Conservation (phyloP, 192 early-diverging fungal genomes). For the Coemansia sp. region DNA sequence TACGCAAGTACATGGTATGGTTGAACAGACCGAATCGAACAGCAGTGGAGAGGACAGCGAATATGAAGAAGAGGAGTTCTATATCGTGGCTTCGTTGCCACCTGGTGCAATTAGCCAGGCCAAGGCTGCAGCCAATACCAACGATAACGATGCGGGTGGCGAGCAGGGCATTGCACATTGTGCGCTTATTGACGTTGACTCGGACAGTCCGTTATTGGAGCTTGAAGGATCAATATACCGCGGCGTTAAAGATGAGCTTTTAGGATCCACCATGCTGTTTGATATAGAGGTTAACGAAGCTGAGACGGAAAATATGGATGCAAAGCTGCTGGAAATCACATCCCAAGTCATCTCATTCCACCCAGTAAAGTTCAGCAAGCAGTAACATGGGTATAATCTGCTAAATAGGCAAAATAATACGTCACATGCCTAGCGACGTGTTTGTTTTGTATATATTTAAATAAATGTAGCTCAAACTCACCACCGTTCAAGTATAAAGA, state of each 20-base stretch:
- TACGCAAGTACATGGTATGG: neutral
- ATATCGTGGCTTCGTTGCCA: constrained; percentile 35
- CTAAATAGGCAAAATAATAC: neutral
- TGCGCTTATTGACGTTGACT: constrained; percentile 39
- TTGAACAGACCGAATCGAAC: neutral
- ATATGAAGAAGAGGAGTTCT: constrained; percentile 35
- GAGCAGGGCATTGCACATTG: constrained; percentile 13
- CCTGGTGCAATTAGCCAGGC: constrained; percentile 7
- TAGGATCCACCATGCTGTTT: constrained; percentile 42
- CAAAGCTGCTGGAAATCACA: constrained; percentile 26
- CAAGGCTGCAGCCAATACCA: neutral
- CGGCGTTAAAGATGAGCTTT: constrained; percentile 33
- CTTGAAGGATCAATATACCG: constrained; percentile 40
- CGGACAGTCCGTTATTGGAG: constrained; percentile 39
- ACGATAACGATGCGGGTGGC: neutral
- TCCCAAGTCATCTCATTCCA: constrained; percentile 33
- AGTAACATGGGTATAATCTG: neutral
- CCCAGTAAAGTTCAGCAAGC: constrained; percentile 17
- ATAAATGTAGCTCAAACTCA: neutral
- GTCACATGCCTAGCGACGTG: neutral
- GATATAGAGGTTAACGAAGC: constrained; percentile 11
- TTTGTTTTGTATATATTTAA: neutral
- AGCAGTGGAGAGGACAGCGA: constrained; percentile 14
- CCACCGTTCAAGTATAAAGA: too few relatives aligned
- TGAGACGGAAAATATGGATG: neutral